These are phyloP conservation scores for Citrus maxima DNA, from an alignment of 345 rosid species.

Conservation along the genomic window DNA sequence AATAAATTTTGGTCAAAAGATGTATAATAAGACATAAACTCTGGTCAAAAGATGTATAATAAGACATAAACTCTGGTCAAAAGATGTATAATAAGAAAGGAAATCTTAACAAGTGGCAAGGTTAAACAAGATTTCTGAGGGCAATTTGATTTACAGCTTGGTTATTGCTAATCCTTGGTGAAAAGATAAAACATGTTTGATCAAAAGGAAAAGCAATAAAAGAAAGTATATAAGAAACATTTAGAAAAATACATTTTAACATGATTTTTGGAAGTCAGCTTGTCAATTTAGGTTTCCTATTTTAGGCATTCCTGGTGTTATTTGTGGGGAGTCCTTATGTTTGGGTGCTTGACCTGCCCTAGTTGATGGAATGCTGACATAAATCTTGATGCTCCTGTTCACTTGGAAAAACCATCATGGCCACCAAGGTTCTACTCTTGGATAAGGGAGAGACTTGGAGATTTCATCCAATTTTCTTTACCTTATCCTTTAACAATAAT, in stretches of 20 bases:
- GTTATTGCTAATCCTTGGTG: neutral
- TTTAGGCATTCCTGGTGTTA: neutral
- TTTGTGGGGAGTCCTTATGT: neutral
- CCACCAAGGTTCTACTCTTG: neutral
- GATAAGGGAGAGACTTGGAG: neutral
- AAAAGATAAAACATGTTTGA: neutral
- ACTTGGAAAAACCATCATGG: neutral
- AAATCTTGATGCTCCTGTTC: neutral
- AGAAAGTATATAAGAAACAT: neutral
- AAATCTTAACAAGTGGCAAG: neutral
- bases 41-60: neutral
- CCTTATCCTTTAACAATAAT: neutral
- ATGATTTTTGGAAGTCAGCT: neutral
- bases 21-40: neutral
- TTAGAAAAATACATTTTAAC: neutral
- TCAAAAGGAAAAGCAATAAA: neutral
- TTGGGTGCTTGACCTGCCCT: neutral
- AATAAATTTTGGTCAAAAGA: neutral
- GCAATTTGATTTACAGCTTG: neutral
- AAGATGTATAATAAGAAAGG: neutral
- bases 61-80: neutral
- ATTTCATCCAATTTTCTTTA: neutral
- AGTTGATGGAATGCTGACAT: neutral
- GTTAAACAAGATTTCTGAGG: neutral
- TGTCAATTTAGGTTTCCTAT: neutral